These are phyloP conservation scores for Bothriochloa decipiens DNA, from an alignment of 176 grass and related monocot species.

Conservation along the genomic window DNA sequence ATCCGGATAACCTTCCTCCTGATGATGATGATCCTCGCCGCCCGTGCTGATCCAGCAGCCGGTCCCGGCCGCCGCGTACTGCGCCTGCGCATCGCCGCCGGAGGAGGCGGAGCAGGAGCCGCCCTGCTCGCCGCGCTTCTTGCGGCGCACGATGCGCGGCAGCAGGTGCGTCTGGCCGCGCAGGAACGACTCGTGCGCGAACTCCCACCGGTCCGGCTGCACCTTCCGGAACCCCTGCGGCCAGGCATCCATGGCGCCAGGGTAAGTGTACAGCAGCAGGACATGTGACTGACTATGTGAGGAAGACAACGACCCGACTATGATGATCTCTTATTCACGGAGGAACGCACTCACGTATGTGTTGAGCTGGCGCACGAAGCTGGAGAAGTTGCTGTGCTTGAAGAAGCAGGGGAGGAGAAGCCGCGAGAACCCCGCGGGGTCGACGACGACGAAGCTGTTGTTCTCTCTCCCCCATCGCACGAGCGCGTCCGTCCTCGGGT, in stretches of 20 bases:
- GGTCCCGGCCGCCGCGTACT: neutral
- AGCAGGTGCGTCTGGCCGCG: slow-evolving; percentile 68
- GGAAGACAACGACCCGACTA: neutral
- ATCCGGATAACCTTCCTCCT: neutral
- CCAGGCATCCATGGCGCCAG: neutral
- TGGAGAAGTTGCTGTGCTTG: slow-evolving; percentile 91
- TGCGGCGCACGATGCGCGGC: slow-evolving; percentile 56
- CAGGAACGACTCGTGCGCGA: slow-evolving; percentile 74
- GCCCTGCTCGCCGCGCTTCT: slow-evolving; percentile 35
- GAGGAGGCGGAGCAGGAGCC: too few species aligned
- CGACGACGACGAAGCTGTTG: slow-evolving; percentile 75
- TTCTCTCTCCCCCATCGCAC: slow-evolving; percentile 59
- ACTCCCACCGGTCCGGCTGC: slow-evolving; percentile 77
- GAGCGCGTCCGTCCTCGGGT: slow-evolving; percentile 57
- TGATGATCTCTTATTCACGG: too few species aligned
- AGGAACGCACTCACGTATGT: slow-evolving; percentile 48
- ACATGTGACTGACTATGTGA: neutral
- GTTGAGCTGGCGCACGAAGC: slow-evolving; percentile 91
- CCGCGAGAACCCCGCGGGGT: slow-evolving; percentile 62
- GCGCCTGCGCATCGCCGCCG: neutral
- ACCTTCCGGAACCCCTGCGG: slow-evolving; percentile 78
- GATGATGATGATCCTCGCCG: neutral
- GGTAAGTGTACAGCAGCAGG: slow-evolving; percentile 24
- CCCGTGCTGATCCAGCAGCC: neutral
- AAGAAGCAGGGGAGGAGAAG: slow-evolving; percentile 77